Evolutionary conservation across 2,329 filamentous ascomycete genomes (phyloP).

Genomic region (Metarhizium guizhouense): DNA sequence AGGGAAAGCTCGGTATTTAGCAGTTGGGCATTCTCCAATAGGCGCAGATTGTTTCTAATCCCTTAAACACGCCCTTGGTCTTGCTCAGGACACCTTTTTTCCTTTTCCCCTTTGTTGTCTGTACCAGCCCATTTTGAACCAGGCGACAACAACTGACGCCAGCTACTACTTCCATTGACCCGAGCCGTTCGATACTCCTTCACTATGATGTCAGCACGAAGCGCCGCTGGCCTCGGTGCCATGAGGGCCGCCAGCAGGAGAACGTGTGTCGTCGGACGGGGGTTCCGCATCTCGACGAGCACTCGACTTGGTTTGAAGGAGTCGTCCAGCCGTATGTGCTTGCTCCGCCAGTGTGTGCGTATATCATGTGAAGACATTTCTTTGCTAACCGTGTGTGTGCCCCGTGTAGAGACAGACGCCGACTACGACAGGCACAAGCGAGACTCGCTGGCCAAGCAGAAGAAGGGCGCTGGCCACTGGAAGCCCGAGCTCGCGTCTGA

Average conservation of each 20-base stretch:
- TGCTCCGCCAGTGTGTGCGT: no score
- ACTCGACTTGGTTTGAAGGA: conserved; percentile 25
- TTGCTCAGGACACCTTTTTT: no score
- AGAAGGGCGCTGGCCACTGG: conserved; percentile 64
- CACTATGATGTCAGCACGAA: conserved; percentile 3
- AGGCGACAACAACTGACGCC: no score
- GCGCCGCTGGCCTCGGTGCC: conserved; percentile 9
- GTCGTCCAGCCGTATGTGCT: conserved; percentile 24
- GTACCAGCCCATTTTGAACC: no score
- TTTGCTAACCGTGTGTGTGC: no score
- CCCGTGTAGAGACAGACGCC: conserved; percentile 22
- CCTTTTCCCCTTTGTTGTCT: no score
- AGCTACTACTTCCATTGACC: no score
- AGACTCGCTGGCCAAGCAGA: conserved; percentile 56
- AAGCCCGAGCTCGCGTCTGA: conserved; percentile 68
- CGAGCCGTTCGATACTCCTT: no score
- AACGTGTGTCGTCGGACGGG: conserved; percentile 13
- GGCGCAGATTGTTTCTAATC: background rate
- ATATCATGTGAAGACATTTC: no score
- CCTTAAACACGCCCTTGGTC: no score
- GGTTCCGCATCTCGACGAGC: conserved; percentile 18
- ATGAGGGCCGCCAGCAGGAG: conserved; percentile 13
- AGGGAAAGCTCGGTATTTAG: background rate
- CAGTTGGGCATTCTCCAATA: background rate
- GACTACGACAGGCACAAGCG: conserved; percentile 51